Base-by-base conservation (phyloP, 2,329 filamentous ascomycete genomes). In the Stromatinia cepivora region DNA sequence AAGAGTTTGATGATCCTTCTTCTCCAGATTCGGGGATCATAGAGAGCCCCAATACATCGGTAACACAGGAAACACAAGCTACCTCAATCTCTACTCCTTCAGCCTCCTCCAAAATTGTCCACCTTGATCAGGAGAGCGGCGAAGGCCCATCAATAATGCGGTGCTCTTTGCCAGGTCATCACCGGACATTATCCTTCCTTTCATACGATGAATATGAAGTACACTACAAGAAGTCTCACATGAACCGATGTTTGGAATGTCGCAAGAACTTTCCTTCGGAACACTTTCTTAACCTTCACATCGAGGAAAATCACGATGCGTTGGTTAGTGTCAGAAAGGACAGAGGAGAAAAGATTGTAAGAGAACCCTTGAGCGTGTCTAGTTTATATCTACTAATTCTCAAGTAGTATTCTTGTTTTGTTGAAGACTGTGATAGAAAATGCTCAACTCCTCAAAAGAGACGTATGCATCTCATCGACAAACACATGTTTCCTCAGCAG, bases 241-340 rank as follows among this genome's bases (percentile, higher is more conserved):
- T 88, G 71, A 94, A 97, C 79, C 88, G 94, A 56, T 99, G 95
- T 78, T 82, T 89, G 13, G 90, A 93, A 76, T 99, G 95, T 79
- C 84, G 86, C 68, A 93, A 87, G 78, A 98, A 97, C 78, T 93
- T 98, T 72, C 95, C 95, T 1, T 93, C 92, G 0, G 85, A 89
- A 48, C 90, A 94, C 78, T 88, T 95, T 67, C 84, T 99, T 64
- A 84, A 86, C 69, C 80, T 98, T 58, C 95, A 99, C 78, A 94
- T 97, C 73, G 89, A 94, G 74, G 95, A 98, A 80, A 92, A 90
- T 73, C 95, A 98, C 80, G 93, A 99, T 80, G 87, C 93, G 10
- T 85, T 98, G 71, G 84, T 87, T 52, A 88, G 87, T 63, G 86
- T 92, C 15, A 87, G 84, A 77, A 87, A 89, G 74, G 93, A 93